These are phyloP conservation scores for Sarocladium brachiariae DNA, from an alignment of 2,329 filamentous ascomycete genomes.

Conservation along the genomic window DNA sequence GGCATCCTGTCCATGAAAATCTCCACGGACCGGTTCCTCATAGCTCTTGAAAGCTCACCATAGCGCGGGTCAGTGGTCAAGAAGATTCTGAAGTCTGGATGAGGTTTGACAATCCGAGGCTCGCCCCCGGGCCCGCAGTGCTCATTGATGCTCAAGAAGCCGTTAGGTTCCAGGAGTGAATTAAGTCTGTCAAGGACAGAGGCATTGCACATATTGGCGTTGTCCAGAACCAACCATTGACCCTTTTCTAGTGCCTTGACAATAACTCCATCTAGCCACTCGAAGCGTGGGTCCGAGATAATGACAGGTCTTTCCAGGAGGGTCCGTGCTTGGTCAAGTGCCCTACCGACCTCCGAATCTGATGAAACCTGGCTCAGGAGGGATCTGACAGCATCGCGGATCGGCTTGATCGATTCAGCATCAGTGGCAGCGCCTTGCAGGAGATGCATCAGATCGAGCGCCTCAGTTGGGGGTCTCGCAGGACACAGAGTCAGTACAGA, in stretches of 20 bases:
- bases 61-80: constrained; percentile 87
- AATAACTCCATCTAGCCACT: constrained; percentile 92
- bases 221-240: constrained; percentile 90
- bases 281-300: constrained; percentile 73
- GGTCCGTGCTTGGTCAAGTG: constrained; percentile 40
- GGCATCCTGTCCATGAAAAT: constrained; percentile 60
- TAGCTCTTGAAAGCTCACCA: constrained; percentile 89
- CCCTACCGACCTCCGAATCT: constrained; percentile 37
- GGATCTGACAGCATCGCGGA: constrained; percentile 31
- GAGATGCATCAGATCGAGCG: constrained; percentile 43
- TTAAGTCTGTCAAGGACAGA: constrained; percentile 93
- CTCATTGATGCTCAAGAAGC: constrained; percentile 85
- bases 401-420: constrained; percentile 26
- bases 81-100: constrained; percentile 85
- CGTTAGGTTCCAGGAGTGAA: constrained; percentile 85
- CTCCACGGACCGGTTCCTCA: constrained; percentile 92
- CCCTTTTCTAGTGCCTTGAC: constrained; percentile 81
- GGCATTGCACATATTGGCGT: constrained; percentile 92
- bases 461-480: constrained; percentile 35
- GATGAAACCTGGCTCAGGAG: constrained; percentile 35
- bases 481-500: constrained; percentile 44
- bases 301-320: constrained; percentile 47
- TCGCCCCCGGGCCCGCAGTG: constrained; percentile 78
- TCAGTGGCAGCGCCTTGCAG: constrained; percentile 37
- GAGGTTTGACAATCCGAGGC: constrained; percentile 71